A percentile compares a stretch with the other conserved stretches of the same genome.
Conservation (phyloP, 1,284 basidiomycete genomes). For the Austroboletus niveus region DNA sequence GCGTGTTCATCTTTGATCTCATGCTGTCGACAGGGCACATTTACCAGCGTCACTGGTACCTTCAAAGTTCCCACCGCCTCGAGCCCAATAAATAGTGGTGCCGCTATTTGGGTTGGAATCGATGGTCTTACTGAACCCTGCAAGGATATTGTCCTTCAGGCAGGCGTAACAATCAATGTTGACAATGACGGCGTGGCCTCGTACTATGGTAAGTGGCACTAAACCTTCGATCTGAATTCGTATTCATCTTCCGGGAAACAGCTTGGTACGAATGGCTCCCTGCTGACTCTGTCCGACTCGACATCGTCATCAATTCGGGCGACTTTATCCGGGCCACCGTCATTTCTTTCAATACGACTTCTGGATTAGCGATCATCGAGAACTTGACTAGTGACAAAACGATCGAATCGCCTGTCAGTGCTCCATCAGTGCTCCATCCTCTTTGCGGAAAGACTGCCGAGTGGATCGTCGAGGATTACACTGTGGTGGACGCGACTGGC, state of each 20-base stretch:
- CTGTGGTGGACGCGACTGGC: slow-evolving; percentile 13
- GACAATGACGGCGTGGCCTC: not conserved
- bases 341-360: slow-evolving; percentile 17
- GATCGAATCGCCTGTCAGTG: slow-evolving; percentile 6
- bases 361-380: slow-evolving; percentile 16
- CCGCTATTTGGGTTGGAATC: slow-evolving; percentile 18
- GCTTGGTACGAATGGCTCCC: slow-evolving; percentile 24
- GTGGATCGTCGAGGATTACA: slow-evolving; percentile 10
- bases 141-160: not conserved
- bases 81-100: not conserved
- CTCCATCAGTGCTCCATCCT: slow-evolving; percentile 1
- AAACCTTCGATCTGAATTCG: not conserved
- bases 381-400: slow-evolving; percentile 14
- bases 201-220: slow-evolving; percentile 13
- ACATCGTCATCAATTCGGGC: slow-evolving; percentile 10
- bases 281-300: slow-evolving; percentile 7
- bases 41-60: slow-evolving; percentile 16
- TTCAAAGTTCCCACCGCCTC: slow-evolving; percentile 16
- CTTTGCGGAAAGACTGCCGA: slow-evolving; percentile 23
- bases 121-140: not conserved
- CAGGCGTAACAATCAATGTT: not conserved
- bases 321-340: slow-evolving; percentile 13
- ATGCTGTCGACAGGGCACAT: slow-evolving; percentile 12
- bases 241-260: slow-evolving; percentile 6
- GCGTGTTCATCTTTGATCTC: not conserved